Evolutionary conservation across 345 rosid genomes (phyloP), one percentile per base, ranked within the genome.

Genomic region (Aquilaria yunnanensis): DNA sequence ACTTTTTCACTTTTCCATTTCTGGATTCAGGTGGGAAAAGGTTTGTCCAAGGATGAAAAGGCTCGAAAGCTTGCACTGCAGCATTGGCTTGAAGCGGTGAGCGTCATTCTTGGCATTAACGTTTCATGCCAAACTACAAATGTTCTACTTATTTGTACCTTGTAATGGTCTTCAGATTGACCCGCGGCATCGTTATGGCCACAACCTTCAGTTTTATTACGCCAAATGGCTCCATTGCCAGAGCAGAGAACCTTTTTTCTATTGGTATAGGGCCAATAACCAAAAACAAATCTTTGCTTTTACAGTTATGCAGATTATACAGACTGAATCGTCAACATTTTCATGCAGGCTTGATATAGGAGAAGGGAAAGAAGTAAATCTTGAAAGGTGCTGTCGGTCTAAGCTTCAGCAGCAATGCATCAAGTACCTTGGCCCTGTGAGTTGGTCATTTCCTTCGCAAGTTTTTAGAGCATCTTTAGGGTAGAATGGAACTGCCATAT

Each of bases 71-170:
- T 92, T 54, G 96, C 98, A 65, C 75, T 92, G 66, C 98, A 89
- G 68, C 98, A 92, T 62, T 92, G 98, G 96, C 96, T 92, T 37
- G 98, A 92, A 59, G 98, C 96, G 10, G 98, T 92, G 77, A 87
- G 95, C 73, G 32, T 49, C 11, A 13, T 62, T 54, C 51, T 48
- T 33, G 29, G 30, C 10, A 32, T 30, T 34, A n/a, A 65, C 46
- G 5, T 31, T 56, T 37, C 33, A 0, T n/a, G 43, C 12, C 52
- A 56, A 47, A 6, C 63, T 48, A 9, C 49, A 30, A 32, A 54
- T 32, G 58, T 68, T 65, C 47, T 59, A 50, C 54, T 49, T 34
- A 57, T 64, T 50, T 65, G 73, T 46, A 70, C 51, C 37, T 10
- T 53, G 14, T 51, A 66, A 32, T 57, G 66, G 59, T 37, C 56